Conservation (phyloP, 1,139 yeast genomes). For the Hyphopichia wangnamkhiaoensis region DNA sequence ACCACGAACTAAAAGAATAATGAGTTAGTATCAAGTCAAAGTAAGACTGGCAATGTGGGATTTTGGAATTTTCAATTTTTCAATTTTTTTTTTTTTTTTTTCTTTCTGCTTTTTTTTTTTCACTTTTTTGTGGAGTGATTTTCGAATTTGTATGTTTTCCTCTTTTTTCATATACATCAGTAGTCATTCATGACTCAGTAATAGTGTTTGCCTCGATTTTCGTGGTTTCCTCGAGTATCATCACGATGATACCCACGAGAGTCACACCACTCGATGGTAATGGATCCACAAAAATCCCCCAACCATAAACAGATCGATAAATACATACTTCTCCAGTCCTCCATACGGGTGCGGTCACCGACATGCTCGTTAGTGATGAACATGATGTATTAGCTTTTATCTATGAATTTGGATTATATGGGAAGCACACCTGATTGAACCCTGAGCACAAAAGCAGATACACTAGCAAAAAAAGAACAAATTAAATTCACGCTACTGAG, state of each 20-base stretch:
- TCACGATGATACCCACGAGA: too few relatives aligned
- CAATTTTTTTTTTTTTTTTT: too few relatives aligned
- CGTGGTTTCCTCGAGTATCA: too few relatives aligned
- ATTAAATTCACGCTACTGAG: too few relatives aligned
- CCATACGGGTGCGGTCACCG: constrained; percentile 80
- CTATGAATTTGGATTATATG: neutral
- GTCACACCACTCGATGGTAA: neutral
- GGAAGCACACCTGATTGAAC: neutral
- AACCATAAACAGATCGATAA: neutral
- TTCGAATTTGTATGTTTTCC: too few relatives aligned
- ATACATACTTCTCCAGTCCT: constrained; percentile 83
- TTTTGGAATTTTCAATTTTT: neutral
- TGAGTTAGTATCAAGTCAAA: constrained; percentile 16
- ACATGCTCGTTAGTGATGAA: constrained; percentile 79
- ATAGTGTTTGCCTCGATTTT: too few relatives aligned
- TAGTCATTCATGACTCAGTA: too few relatives aligned
- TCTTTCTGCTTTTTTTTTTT: too few relatives aligned
- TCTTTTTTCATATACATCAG: too few relatives aligned
- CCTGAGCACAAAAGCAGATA: neutral
- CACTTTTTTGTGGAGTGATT: too few relatives aligned
- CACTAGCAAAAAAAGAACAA: neutral
- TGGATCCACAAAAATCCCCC: neutral
- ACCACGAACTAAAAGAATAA: constrained; percentile 43
- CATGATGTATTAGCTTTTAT: constrained; percentile 41
- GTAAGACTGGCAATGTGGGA: neutral